Base-by-base conservation (phyloP, 2,329 filamentous ascomycete species). In the Cladobotryum mycophilum region DNA sequence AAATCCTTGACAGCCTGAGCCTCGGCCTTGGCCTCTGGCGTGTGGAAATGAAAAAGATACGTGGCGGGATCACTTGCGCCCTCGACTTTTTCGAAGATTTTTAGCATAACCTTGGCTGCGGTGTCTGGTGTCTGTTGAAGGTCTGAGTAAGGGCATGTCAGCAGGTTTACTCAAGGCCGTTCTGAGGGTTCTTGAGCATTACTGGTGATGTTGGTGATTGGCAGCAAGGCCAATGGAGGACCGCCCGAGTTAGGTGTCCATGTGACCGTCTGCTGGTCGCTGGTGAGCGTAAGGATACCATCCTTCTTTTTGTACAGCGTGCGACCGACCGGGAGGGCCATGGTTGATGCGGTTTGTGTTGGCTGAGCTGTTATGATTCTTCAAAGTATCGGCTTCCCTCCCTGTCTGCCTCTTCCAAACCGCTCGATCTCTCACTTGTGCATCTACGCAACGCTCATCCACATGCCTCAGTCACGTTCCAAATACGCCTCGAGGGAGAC, bases 221-320 rank as follows among this genome's bases (percentile, higher is more conserved):
- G 70, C 52, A 97, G 78, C 1, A 82, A 84, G 54, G 96, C 73
- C 22, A 78, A 73, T 3, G 87, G 78, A 48, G 82, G 75, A 3
- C 83, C 80, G 34, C 80, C 78, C 42, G 78, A 78, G 48, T 81
- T 76, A 9, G 89, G 87, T 33, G 83, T 88, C 92, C 92, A 99
- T 66, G 82, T 85, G 54, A 97, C 81, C 36, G 78, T 82, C 62
- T 80, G 81, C 61, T 82, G 78, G 67, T 96, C 89, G 51, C 79
- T 73, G 14, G 87, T 83, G 60, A 97, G 76, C 22, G 82, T 81
- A 62, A 99, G 74, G 54, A 81, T 81, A 66, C 93, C 93, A 75
- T 97, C 88, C 70, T 95, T 93, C 76, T 97, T 99, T 73, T 96
- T 97, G 78, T 93, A 97, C 52, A 84, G 76, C 47, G 86, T 84